phyloP scores from a whole-genome alignment of 2,329 filamentous ascomycete species.

The Neophaeococcomyces mojaviensis region DNA sequence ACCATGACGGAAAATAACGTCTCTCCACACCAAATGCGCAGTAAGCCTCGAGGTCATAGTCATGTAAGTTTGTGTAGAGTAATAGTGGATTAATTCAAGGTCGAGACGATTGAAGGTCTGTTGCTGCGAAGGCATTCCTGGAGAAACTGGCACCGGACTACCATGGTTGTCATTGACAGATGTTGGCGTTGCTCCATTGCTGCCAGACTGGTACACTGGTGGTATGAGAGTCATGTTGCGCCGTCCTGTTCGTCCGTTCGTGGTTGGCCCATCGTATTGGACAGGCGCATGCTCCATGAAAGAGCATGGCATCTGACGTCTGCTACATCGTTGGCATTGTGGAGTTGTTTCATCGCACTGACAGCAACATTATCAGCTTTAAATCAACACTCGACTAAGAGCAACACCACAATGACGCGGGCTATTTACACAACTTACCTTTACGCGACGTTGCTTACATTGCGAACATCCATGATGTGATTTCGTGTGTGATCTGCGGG shows the following conservation, averaged over 20 bases:
- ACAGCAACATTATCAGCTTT: background rate
- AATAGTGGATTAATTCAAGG: constrained; percentile 39
- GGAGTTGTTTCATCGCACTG: constrained; percentile 23
- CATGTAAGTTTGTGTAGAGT: constrained; percentile 34
- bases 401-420: background rate
- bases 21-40: constrained; percentile 32
- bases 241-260: background rate
- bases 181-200: constrained; percentile 16
- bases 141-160: constrained; percentile 5
- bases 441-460: constrained; percentile 23
- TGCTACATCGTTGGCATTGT: constrained; percentile 23
- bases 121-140: background rate
- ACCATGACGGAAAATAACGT: constrained; percentile 33
- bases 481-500: constrained; percentile 22
- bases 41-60: constrained; percentile 21
- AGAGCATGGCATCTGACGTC: constrained; percentile 22
- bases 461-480: constrained; percentile 23
- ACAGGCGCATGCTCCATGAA: constrained; percentile 18
- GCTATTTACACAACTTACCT: constrained; percentile 15
- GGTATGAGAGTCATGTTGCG: constrained; percentile 12
- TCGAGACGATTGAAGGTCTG: constrained; percentile 28
- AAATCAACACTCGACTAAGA: background rate
- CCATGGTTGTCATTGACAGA: constrained; percentile 12
- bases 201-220: constrained; percentile 13
- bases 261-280: background rate